phyloP scores from a whole-genome alignment of 805 yeast species.

The Candida nitratophila region DNA sequence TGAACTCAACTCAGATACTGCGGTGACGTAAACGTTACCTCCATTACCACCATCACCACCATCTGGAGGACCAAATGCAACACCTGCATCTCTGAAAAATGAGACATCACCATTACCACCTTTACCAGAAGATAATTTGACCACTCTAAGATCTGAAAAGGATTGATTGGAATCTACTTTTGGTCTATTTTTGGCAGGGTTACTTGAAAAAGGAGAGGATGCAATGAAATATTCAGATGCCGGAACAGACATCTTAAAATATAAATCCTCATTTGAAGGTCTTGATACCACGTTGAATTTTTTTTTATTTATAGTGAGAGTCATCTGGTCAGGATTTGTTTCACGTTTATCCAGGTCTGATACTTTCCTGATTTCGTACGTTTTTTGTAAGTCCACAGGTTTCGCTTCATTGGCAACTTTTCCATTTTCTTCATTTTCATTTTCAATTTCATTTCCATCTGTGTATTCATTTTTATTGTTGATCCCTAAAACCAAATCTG shows the following conservation, averaged over 20 bases:
- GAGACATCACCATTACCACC: conserved; percentile 91
- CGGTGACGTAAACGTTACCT: conserved; percentile 80
- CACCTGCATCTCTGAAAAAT: conserved; percentile 78
- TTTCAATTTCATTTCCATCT: neutral
- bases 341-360: conserved; percentile 16
- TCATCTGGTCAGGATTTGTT: conserved; percentile 7
- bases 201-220: conserved; percentile 32
- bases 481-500: neutral
- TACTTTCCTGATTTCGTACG: conserved; percentile 13
- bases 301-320: conserved; percentile 6
- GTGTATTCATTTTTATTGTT: too few species aligned
- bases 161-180: conserved; percentile 33
- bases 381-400: neutral
- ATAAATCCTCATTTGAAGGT: conserved; percentile 9
- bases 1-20: conserved; percentile 63
- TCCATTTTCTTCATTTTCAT: neutral
- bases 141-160: conserved; percentile 60
- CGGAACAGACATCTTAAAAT: conserved; percentile 21
- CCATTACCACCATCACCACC: conserved; percentile 99
- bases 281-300: conserved; percentile 8
- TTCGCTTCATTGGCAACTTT: neutral
- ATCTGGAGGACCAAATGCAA: conserved; percentile 89
- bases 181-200: conserved; percentile 32
- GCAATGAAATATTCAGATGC: conserved; percentile 25
- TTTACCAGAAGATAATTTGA: conserved; percentile 63